Base-by-base conservation (phyloP, 257 asterid genomes). In the Fraxinus excelsior region DNA sequence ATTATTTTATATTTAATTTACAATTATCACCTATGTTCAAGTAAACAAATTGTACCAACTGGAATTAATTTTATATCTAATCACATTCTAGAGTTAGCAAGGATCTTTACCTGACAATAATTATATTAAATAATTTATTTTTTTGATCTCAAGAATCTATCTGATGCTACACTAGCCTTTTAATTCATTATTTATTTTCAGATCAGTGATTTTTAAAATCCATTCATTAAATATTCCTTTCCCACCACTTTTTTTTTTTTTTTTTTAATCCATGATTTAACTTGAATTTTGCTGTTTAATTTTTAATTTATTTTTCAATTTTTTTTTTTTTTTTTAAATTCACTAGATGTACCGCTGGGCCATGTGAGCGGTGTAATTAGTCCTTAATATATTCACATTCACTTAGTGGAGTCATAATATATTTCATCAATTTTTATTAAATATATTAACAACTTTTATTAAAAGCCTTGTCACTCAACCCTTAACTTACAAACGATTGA, bases 321-420 rank as follows among this genome's bases (percentile, higher is more conserved):
- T 68, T 8, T 42, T 49, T 40, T 40, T 11, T 14, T 16, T 56
- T 42, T 74, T 67, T n/a, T n/a, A n/a, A 67, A 74, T 78, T 82
- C 70, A 69, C 68, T 78, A 82, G 73, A 38, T 70, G 82, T 46
- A 75, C 68, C 85, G 60, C 75, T 64, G 78, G 37, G 75, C 75
- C 85, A 82, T 78, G 82, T 75, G 86, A 75, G 46, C 80, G 78
- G 74, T 69, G 73, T 72, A 71, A 64, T 72, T 79, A 71, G 86
- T 76, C 2, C 68, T 11, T 23, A 7, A 37, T 38, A 38, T 8
- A 38, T 13, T 9, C 11, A 8, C 3, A 9, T 38, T 38, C 11
- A 38, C 44, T 38, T 38, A 3, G 2, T 0, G 0, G 44, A 1
- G 2, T 0, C 9, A 38, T 9, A 10, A 38, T 38, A 38, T 0